Conservation (phyloP, 2,329 filamentous ascomycete species). For the Arthrocladium fulminans region DNA sequence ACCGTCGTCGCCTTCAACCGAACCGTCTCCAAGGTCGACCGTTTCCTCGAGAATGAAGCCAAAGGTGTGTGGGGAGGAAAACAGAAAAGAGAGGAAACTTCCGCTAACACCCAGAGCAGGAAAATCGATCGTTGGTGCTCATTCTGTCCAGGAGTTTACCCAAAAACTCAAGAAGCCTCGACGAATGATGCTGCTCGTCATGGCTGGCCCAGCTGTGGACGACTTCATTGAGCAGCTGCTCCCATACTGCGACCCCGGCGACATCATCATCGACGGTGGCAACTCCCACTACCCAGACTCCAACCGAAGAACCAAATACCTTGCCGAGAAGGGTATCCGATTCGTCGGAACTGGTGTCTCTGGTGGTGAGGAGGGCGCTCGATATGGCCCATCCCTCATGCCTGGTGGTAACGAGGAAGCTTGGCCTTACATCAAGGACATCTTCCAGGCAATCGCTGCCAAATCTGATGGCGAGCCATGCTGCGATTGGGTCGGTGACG, state of each 20-base stretch:
- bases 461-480: constrained; percentile 96
- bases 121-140: constrained; percentile 89
- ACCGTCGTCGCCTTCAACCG: constrained; percentile 98
- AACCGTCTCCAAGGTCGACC: constrained; percentile 96
- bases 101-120: constrained; percentile 44
- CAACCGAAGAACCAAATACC: constrained; percentile 92
- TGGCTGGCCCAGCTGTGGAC: constrained; percentile 95
- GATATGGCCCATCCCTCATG: constrained; percentile 96
- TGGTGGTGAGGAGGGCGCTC: constrained; percentile 97
- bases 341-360: constrained; percentile 98
- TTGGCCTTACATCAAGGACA: constrained; percentile 97
- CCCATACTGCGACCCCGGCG: constrained; percentile 69
- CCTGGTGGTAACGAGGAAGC: constrained; percentile 97
- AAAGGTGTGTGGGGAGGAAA: constrained; percentile 50
- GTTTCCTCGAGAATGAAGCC: constrained; percentile 81
- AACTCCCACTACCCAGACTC: constrained; percentile 99
- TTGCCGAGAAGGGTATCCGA: constrained; percentile 75
- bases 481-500: constrained; percentile 99
- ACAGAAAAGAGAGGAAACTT: not conserved
- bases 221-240: constrained; percentile 97
- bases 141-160: constrained; percentile 89
- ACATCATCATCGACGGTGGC: constrained; percentile 98
- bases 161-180: constrained; percentile 95
- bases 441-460: constrained; percentile 95
- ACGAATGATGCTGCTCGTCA: constrained; percentile 96